Evolutionary conservation across 176 grass and related monocot genomes (phyloP).

Genomic region (Chrysopogon serrulatus): DNA sequence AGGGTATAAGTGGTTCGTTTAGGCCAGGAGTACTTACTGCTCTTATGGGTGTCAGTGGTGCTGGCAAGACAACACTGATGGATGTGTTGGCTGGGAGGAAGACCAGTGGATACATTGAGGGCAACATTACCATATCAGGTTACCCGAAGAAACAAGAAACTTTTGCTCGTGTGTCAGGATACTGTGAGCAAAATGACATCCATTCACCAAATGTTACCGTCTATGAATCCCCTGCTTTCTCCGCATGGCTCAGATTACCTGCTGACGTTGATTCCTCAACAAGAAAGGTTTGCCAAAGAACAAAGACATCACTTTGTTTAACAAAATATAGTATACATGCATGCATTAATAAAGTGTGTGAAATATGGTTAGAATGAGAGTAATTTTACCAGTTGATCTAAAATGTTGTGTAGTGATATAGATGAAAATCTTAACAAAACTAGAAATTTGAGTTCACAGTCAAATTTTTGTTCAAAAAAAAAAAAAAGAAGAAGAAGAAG

Average conservation of each 20-base stretch:
- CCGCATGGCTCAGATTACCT: conserved; percentile 57
- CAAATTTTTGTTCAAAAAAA: background rate
- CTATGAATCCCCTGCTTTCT: conserved; percentile 70
- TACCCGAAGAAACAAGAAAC: conserved; percentile 88
- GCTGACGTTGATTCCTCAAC: conserved; percentile 42
- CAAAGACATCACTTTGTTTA: background rate
- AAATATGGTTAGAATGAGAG: background rate
- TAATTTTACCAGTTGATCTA: background rate
- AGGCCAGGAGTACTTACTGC: conserved; percentile 81
- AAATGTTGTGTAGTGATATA: background rate
- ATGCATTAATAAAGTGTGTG: background rate
- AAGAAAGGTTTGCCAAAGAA: conserved; percentile 62
- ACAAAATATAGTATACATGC: background rate
- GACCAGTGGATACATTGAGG: conserved; percentile 76
- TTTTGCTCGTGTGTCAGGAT: conserved; percentile 81
- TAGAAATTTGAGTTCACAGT: background rate
- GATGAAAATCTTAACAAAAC: background rate
- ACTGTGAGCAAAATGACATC: conserved; percentile 85
- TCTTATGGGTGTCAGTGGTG: conserved; percentile 87
- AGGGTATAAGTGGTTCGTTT: conserved; percentile 72
- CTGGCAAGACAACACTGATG: conserved; percentile 83
- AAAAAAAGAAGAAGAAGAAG: too few species aligned
- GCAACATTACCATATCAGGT: conserved; percentile 61
- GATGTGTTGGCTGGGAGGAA: conserved; percentile 72
- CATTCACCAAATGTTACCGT: conserved; percentile 80